Evolutionary conservation across 2,329 filamentous ascomycete species (phyloP).

Genomic region (Phialophora verrucosa): DNA sequence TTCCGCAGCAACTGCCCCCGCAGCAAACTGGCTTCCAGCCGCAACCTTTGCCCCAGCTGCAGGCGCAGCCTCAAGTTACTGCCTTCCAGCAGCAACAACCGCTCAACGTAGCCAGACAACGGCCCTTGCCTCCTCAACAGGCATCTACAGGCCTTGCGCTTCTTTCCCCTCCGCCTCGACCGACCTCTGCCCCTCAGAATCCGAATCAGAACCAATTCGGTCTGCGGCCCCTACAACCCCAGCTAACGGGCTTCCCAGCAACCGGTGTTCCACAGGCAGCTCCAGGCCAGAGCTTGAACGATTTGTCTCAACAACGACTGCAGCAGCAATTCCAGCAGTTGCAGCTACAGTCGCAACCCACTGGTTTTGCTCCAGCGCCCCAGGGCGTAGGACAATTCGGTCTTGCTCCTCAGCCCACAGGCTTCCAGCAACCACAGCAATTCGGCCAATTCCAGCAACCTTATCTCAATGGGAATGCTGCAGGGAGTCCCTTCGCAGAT

Average conservation of each 20-base stretch:
- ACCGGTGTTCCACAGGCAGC: conserved; percentile 65
- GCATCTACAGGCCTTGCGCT: conserved; percentile 66
- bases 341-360: conserved; percentile 65
- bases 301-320: conserved; percentile 70
- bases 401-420: conserved; percentile 55
- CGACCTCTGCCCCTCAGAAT: conserved; percentile 85
- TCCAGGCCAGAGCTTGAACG: conserved; percentile 76
- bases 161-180: conserved; percentile 78
- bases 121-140: conserved; percentile 69
- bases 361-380: conserved; percentile 59
- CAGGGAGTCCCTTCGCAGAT: conserved; percentile 60
- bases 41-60: conserved; percentile 39
- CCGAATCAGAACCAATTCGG: conserved; percentile 72
- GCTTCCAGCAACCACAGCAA: conserved; percentile 58
- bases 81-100: conserved; percentile 42
- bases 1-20: conserved; percentile 44
- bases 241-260: conserved; percentile 76
- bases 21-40: not conserved
- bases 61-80: conserved; percentile 39
- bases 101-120: conserved; percentile 59
- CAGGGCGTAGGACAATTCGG: conserved; percentile 46
- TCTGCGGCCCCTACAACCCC: conserved; percentile 77
- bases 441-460: conserved; percentile 56
- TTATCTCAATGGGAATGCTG: conserved; percentile 54
- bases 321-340: conserved; percentile 62